phyloP scores from a whole-genome alignment of 2,329 filamentous ascomycete genomes.

The Cylindrodendrum hubeiense region DNA sequence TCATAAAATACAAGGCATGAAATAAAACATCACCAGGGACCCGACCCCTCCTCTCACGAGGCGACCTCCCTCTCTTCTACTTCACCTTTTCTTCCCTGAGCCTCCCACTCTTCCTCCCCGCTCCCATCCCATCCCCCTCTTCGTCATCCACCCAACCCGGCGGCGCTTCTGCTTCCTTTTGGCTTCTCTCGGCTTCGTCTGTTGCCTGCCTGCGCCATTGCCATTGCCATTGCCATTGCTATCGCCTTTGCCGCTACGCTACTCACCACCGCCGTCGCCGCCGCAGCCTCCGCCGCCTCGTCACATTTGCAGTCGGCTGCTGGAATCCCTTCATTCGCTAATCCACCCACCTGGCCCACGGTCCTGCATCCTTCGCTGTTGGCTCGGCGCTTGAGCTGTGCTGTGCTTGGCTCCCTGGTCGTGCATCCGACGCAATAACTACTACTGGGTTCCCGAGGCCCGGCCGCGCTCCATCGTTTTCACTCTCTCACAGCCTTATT shows the following conservation, averaged over 20 bases:
- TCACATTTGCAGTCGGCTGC: slow-evolving; percentile 46
- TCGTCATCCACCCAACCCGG: slow-evolving; percentile 6
- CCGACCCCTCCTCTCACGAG: slow-evolving; percentile 44
- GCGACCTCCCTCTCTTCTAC: slow-evolving; percentile 26
- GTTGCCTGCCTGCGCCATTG: slow-evolving; percentile 3
- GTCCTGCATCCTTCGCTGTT: slow-evolving; percentile 44
- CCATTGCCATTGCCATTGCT: neutral
- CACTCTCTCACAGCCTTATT: slow-evolving; percentile 1
- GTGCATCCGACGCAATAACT: slow-evolving; percentile 28
- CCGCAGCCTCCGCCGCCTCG: slow-evolving; percentile 29
- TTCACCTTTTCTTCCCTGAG: slow-evolving; percentile 28
- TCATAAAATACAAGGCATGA: slow-evolving; percentile 48
- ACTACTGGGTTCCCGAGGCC: slow-evolving; percentile 10
- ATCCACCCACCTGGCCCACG: slow-evolving; percentile 42
- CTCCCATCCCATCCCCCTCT: neutral
- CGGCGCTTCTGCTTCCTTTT: slow-evolving; percentile 9
- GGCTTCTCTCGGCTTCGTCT: slow-evolving; percentile 16
- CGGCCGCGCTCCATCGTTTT: slow-evolving; percentile 12
- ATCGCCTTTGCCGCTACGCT: neutral
- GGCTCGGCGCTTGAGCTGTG: slow-evolving; percentile 41
- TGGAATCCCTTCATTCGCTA: slow-evolving; percentile 46
- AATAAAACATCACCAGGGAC: slow-evolving; percentile 48
- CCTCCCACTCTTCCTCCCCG: slow-evolving; percentile 23
- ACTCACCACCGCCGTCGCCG: slow-evolving; percentile 31
- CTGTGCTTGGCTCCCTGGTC: slow-evolving; percentile 29